Evolutionary conservation across 805 yeast genomes (phyloP).

Genomic region (Kodamaea hsintzibuensis): DNA sequence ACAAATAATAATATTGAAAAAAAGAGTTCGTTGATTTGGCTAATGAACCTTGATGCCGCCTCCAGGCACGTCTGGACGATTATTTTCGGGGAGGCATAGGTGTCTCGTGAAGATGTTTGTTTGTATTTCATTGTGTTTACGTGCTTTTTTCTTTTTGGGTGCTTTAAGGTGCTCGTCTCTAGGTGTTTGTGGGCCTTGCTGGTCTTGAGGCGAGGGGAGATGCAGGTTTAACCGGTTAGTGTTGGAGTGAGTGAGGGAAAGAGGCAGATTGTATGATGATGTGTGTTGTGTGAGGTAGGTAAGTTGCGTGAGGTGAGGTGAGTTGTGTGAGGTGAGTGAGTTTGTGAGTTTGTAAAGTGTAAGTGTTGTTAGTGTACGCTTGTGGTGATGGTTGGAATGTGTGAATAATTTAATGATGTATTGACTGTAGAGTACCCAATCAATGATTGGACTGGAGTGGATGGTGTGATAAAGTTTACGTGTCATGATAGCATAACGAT

Average conservation of each 20-base stretch:
- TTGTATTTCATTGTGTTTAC: background rate
- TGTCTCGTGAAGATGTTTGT: conserved; percentile 1
- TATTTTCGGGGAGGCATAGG: background rate
- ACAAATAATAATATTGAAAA: background rate
- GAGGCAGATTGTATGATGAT: no score
- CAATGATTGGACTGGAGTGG: no score
- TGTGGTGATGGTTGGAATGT: no score
- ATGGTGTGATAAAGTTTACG: background rate
- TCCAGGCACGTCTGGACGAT: background rate
- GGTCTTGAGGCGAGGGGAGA: background rate
- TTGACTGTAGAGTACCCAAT: no score
- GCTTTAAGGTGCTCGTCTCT: background rate
- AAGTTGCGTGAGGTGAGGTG: no score
- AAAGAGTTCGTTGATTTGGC: background rate
- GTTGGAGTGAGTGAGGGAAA: background rate
- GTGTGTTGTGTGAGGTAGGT: no score
- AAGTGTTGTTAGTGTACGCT: no score
- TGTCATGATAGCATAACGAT: background rate
- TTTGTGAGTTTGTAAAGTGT: no score
- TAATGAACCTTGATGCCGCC: background rate
- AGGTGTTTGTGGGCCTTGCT: background rate
- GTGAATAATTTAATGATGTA: no score
- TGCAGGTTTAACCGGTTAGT: background rate
- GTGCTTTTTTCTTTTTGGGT: conserved; percentile 1
- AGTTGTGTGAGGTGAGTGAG: no score